Evolutionary conservation across 2,329 filamentous ascomycete genomes (phyloP).

Genomic region (Cytospora chrysosperma): DNA sequence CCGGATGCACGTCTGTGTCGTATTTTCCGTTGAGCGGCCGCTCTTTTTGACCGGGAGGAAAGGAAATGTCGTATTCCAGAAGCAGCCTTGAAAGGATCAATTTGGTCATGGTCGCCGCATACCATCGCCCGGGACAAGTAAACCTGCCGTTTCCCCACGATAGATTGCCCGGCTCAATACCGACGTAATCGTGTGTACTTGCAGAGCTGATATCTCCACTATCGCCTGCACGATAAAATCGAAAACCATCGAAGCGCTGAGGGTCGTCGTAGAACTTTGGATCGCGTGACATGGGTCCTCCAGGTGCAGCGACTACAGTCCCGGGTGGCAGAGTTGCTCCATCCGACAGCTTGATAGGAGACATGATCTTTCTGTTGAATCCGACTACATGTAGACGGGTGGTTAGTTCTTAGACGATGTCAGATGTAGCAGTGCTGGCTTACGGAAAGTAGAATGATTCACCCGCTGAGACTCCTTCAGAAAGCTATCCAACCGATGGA

Average conservation of each 20-base stretch:
- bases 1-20: background rate
- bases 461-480: background rate
- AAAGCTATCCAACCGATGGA: background rate
- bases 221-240: background rate
- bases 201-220: background rate
- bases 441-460: background rate
- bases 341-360: background rate
- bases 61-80: background rate
- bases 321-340: background rate
- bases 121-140: background rate
- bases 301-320: background rate
- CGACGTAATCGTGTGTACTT: background rate
- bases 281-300: background rate
- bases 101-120: background rate
- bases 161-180: background rate
- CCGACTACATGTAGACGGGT: background rate
- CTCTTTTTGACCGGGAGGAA: background rate
- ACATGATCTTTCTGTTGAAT: background rate
- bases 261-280: background rate
- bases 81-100: background rate
- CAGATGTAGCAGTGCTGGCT: background rate
- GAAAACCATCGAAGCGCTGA: background rate
- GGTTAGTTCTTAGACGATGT: no score
- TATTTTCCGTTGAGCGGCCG: background rate
- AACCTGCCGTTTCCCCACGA: background rate